Evolutionary conservation across 2,329 filamentous ascomycete genomes (phyloP).

Genomic region (Arthrobotrys entomopaga): DNA sequence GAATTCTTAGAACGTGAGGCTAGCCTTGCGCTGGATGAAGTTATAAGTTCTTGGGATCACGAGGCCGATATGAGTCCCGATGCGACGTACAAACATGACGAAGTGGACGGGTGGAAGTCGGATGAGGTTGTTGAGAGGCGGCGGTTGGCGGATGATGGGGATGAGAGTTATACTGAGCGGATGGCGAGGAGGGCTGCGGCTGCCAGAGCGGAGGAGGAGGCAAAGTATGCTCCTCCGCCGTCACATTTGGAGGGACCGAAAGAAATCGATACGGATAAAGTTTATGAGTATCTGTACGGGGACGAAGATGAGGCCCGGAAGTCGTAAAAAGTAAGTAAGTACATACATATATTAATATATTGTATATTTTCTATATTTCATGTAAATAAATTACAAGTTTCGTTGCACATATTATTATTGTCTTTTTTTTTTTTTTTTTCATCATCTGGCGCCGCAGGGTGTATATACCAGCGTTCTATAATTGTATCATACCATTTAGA

Average conservation of each 20-base stretch:
- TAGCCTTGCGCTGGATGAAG: slow-evolving; percentile 27
- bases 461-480: slow-evolving; percentile 5
- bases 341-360: slow-evolving; percentile 1
- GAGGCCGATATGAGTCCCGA: slow-evolving; percentile 3
- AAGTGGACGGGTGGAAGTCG: neutral
- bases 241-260: neutral
- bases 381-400: neutral
- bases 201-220: slow-evolving; percentile 12
- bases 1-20: slow-evolving; percentile 47
- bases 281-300: neutral
- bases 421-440: neutral
- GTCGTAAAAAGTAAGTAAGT: neutral
- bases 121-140: neutral
- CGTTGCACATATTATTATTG: slow-evolving; percentile 11
- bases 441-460: neutral
- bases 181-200: slow-evolving; percentile 12
- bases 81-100: neutral
- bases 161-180: slow-evolving; percentile 13
- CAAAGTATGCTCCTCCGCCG: neutral
- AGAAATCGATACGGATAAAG: neutral
- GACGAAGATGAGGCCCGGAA: neutral
- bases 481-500: neutral
- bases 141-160: slow-evolving; percentile 8
- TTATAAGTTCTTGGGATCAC: slow-evolving; percentile 22
- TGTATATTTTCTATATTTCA: neutral